These are phyloP conservation scores for Saxophila tyrrhenica DNA, from an alignment of 495 filamentous ascomycete species.

Conservation along the genomic window DNA sequence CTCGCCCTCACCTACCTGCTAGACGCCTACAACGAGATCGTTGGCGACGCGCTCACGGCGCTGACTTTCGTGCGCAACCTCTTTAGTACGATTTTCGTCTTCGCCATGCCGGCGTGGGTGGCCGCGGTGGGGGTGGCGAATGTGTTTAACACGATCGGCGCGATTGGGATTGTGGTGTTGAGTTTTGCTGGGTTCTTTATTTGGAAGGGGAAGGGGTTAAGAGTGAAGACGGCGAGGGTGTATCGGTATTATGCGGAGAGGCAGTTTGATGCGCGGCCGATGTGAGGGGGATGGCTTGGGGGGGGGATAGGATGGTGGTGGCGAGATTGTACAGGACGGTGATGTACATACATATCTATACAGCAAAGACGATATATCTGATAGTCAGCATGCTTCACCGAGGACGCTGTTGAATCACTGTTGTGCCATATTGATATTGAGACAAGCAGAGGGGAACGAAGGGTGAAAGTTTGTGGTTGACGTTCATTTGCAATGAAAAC, in stretches of 20 bases:
- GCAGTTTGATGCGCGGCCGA: constrained; percentile 12
- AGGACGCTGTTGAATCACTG: no score
- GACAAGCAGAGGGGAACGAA: no score
- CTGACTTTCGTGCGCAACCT: constrained; percentile 9
- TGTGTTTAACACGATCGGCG: constrained; percentile 16
- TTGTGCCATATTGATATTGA: no score
- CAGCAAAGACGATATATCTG: no score
- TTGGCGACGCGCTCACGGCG: constrained; percentile 12
- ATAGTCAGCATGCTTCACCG: no score
- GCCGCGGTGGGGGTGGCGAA: constrained; percentile 13
- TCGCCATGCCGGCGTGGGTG: constrained; percentile 13
- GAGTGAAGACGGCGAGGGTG: constrained; percentile 10
- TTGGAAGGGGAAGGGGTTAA: constrained; percentile 11
- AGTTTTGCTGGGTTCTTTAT: constrained; percentile 7
- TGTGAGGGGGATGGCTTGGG: background rate
- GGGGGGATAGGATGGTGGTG: background rate
- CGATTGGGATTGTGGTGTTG: constrained; percentile 4
- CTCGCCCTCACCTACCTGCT: constrained; percentile 12
- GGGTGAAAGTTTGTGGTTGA: no score
- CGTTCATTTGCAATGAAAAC: background rate
- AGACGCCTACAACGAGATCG: constrained; percentile 13
- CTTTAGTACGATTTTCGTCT: constrained; percentile 17
- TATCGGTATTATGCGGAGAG: constrained; percentile 12
- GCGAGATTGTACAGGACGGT: no score
- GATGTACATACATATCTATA: no score